Conservation (phyloP, 148 eudicot species). For the Beta vulgaris region DNA sequence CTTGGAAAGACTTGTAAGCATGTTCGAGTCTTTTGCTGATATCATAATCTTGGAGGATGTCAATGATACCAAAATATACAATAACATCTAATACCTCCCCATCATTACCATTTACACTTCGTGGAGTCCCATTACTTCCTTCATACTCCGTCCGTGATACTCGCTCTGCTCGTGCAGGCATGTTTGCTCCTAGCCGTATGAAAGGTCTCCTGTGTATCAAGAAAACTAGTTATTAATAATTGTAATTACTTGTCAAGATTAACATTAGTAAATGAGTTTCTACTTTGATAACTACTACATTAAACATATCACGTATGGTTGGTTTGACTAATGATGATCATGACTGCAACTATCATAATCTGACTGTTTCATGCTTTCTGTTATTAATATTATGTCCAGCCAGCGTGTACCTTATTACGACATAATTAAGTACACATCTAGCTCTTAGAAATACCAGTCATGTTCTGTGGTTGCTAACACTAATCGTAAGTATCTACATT, state of each 20-base stretch:
- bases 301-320: constrained; percentile 3
- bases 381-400: not conserved
- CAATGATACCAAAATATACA: constrained; percentile 48
- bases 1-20: constrained; percentile 53
- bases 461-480: constrained; percentile 3
- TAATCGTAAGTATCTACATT: constrained; percentile 7
- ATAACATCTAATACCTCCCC: constrained; percentile 38
- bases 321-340: constrained; percentile 9
- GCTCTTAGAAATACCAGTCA: not conserved
- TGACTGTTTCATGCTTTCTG: not conserved
- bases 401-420: constrained; percentile 8
- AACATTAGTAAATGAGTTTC: not conserved
- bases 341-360: not conserved
- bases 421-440: not conserved
- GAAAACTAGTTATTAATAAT: too few relatives aligned
- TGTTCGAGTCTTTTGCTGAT: constrained; percentile 47
- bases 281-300: constrained; percentile 4
- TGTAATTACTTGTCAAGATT: not conserved
- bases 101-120: constrained; percentile 28
- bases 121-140: constrained; percentile 36
- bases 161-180: constrained; percentile 53
- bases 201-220: constrained; percentile 40
- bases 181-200: constrained; percentile 48
- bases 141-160: constrained; percentile 29
- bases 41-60: constrained; percentile 51